These are phyloP conservation scores for Tulasnella sp. DNA, from an alignment of 768 basidiomycete genomes.

Conservation along the genomic window DNA sequence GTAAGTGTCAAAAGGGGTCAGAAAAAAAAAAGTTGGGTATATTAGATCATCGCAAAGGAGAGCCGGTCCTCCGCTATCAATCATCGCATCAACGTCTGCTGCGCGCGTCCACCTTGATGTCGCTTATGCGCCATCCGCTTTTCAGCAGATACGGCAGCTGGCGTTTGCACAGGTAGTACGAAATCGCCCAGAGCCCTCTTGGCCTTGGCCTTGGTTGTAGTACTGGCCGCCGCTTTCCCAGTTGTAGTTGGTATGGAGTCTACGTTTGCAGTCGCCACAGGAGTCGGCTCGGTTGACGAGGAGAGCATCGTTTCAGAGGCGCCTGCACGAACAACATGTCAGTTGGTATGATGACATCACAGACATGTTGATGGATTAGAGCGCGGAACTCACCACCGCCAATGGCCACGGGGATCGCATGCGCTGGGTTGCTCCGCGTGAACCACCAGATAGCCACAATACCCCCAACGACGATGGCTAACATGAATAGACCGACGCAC, in stretches of 20 bases:
- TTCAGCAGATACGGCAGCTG: too few species aligned
- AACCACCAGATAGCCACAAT: constrained; percentile 14
- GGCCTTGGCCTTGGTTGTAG: not conserved
- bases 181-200: too few species aligned
- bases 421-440: constrained; percentile 10
- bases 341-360: not conserved
- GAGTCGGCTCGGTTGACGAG: not conserved
- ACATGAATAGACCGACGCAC: constrained; percentile 14
- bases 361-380: not conserved
- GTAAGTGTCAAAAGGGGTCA: too few species aligned
- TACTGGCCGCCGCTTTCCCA: not conserved
- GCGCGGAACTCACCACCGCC: not conserved
- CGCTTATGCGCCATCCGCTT: too few species aligned
- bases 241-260: too few species aligned
- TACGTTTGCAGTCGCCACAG: not conserved
- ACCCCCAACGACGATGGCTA: constrained; percentile 9
- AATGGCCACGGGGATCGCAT: constrained; percentile 9
- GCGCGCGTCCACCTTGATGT: too few species aligned
- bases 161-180: too few species aligned
- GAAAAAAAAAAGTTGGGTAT: too few species aligned
- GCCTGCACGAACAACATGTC: not conserved
- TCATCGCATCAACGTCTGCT: too few species aligned
- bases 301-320: constrained; percentile 3
- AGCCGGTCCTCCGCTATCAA: too few species aligned
- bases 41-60: too few species aligned